Conservation (phyloP, 1,284 basidiomycete species). For the Cystobasidium pallidum region DNA sequence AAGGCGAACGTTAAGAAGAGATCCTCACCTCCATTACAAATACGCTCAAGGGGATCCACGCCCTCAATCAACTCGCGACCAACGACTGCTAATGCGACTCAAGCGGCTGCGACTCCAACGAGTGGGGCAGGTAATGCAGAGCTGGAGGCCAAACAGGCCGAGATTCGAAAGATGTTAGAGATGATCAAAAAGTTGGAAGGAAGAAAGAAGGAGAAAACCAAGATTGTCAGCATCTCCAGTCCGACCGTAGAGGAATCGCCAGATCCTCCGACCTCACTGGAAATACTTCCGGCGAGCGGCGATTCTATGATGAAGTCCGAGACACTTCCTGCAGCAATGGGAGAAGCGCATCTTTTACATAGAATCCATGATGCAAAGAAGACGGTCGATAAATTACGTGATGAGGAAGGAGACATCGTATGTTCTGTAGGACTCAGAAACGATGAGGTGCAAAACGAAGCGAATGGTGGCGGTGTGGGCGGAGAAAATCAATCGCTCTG, state of each 20-base stretch:
- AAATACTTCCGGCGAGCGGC: too few relatives aligned
- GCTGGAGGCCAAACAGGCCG: slow-evolving; percentile 37
- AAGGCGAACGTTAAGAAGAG: neutral
- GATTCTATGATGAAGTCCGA: too few relatives aligned
- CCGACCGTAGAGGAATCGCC: too few relatives aligned
- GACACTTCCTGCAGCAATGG: neutral
- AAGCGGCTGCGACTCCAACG: neutral
- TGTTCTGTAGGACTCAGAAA: too few relatives aligned
- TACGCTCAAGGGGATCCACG: neutral
- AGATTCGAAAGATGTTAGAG: slow-evolving; percentile 44
- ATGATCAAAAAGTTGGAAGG: slow-evolving; percentile 36
- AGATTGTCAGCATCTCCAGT: neutral
- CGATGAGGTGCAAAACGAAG: neutral
- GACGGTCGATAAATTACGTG: neutral
- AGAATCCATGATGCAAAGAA: slow-evolving; percentile 2
- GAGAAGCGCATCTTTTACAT: neutral
- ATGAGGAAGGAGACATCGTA: slow-evolving; percentile 1
- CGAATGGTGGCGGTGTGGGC: neutral
- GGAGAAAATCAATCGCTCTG: too few relatives aligned
- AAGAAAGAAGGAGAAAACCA: slow-evolving; percentile 32
- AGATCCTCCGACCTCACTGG: too few relatives aligned
- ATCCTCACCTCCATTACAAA: neutral
- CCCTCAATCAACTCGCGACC: neutral
- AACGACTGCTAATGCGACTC: neutral
- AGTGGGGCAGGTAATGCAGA: slow-evolving; percentile 5